Evolutionary conservation across 1,284 basidiomycete species (phyloP).

Genomic region (Cutaneotrichosporon sp.): DNA sequence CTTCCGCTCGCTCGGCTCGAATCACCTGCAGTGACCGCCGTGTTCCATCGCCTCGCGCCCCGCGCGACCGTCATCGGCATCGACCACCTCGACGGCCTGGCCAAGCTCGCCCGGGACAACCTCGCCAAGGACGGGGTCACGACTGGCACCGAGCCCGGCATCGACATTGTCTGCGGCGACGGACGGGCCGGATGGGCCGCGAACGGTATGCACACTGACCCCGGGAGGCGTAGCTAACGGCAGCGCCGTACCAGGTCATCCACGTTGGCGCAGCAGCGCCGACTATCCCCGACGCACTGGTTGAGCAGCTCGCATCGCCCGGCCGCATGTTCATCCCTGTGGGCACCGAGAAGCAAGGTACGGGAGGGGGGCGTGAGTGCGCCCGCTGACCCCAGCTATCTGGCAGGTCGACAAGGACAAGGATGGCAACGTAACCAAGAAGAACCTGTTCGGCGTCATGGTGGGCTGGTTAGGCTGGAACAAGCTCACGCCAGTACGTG

Average conservation of each 20-base stretch:
- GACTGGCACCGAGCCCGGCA: conserved; percentile 14
- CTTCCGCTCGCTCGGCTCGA: background rate
- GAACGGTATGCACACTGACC: conserved; percentile 1
- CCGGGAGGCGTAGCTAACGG: too few species aligned
- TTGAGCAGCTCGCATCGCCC: conserved; percentile 78
- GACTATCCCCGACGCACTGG: conserved; percentile 66
- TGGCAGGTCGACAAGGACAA: conserved; percentile 78
- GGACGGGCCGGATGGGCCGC: conserved; percentile 66
- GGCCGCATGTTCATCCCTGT: conserved; percentile 95
- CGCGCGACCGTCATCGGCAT: conserved; percentile 79
- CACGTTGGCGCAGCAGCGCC: conserved; percentile 95
- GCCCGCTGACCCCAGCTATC: conserved; percentile 59
- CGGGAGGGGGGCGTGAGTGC: conserved; percentile 1
- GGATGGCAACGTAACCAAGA: conserved; percentile 67
- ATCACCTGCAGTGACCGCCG: conserved; percentile 57
- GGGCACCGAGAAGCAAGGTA: conserved; percentile 59
- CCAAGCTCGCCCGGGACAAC: conserved; percentile 70
- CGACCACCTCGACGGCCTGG: conserved; percentile 82
- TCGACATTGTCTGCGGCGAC: conserved; percentile 68
- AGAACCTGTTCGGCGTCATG: conserved; percentile 75
- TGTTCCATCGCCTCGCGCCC: conserved; percentile 68
- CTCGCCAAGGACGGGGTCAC: conserved; percentile 65
- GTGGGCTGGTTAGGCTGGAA: conserved; percentile 64
- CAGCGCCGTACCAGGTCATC: conserved; percentile 81
- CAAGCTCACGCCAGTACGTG: conserved; percentile 51